Conservation (phyloP, 2,329 filamentous ascomycete species). For the Aspergillus bombycis region DNA sequence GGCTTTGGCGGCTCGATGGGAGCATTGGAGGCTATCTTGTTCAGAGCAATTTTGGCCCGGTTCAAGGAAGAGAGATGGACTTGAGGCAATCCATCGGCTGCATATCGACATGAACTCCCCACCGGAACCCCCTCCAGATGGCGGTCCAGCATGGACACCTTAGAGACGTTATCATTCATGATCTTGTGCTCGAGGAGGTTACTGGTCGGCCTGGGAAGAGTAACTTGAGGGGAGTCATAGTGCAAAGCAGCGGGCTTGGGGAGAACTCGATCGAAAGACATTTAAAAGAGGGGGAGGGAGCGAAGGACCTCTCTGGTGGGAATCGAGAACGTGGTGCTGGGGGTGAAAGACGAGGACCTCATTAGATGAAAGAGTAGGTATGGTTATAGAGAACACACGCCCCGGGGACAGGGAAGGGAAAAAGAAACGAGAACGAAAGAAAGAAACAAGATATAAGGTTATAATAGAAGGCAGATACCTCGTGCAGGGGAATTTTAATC, state of each 20-base stretch:
- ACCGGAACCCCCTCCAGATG: constrained; percentile 20
- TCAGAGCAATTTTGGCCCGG: constrained; percentile 27
- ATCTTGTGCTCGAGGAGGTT: constrained; percentile 47
- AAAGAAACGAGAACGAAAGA: constrained; percentile 17
- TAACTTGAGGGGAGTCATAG: constrained; percentile 41
- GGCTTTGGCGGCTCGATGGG: constrained; percentile 21
- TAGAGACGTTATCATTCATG: constrained; percentile 39
- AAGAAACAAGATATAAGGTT: constrained; percentile 23
- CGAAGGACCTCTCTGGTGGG: constrained; percentile 8
- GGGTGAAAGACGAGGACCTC: constrained; percentile 16
- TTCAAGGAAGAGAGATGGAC: constrained; percentile 33
- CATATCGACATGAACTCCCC: constrained; percentile 21
- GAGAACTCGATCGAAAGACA: constrained; percentile 54
- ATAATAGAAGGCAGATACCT: constrained; percentile 14
- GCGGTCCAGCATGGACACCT: constrained; percentile 22
- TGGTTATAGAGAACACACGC: constrained; percentile 12
- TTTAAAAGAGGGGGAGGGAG: constrained; percentile 30
- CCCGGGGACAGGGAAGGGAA: constrained; percentile 15
- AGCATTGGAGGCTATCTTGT: constrained; percentile 22
- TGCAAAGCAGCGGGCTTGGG: constrained; percentile 47
- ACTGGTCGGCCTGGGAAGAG: constrained; percentile 36
- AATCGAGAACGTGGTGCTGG: constrained; percentile 8
- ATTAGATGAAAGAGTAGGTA: constrained; percentile 17
- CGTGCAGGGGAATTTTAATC: constrained; percentile 8
- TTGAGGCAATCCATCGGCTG: constrained; percentile 27